Base-by-base conservation (phyloP, 2,329 filamentous ascomycete species). In the Talaromyces verruculosus region DNA sequence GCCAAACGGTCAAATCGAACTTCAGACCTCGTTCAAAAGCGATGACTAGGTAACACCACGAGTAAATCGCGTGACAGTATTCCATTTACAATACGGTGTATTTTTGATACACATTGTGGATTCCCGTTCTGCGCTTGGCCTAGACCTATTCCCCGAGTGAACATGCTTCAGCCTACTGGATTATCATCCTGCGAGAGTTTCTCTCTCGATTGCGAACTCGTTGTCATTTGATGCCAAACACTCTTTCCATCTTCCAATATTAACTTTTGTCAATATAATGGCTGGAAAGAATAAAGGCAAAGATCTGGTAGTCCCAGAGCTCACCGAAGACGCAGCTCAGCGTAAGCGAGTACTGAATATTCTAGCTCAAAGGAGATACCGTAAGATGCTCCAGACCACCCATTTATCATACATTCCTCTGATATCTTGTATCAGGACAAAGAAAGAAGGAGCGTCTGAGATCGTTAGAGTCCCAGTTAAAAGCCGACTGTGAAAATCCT, bases 341-440 rank as follows among this genome's bases (percentile, higher is more conserved):
- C 77, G 84, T 25, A 87, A 86, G 71, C 77, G 84, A 11, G 77
- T 85, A 0, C 68, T 86, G 25, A 86, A 85, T 64, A 82, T 86
- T 10, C 72, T 87, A 41, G 84, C 84, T 0, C 84, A 86, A 67
- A 78, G 84, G 55, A 77, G 84, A 76, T 87, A 86, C 64, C 76
- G 76, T 73, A 66, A 51, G 67, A 60, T 39, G 13, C 10, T 37
- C 51, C 19, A n/a, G 19, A 8, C 25, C 13, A 17, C 11, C 25
- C 6, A 17, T 51, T 51, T 51, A 13, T 51, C 13, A 17, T 30
- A 28, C 47, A 17, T 8, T 4, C 5, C 25, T 11, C 47, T 51
- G 17, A 51, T 28, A 4, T 30, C 4, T 7, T 30, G 25, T 30
- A 25, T n/a, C 28, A 55, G 49, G 49, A 19, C 49, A 55, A 35